Percentiles rank a stretch among this genome's conserved stretches.
phyloP scores from a whole-genome alignment of 306 rosid genomes.

The Spatholobus suberectus region DNA sequence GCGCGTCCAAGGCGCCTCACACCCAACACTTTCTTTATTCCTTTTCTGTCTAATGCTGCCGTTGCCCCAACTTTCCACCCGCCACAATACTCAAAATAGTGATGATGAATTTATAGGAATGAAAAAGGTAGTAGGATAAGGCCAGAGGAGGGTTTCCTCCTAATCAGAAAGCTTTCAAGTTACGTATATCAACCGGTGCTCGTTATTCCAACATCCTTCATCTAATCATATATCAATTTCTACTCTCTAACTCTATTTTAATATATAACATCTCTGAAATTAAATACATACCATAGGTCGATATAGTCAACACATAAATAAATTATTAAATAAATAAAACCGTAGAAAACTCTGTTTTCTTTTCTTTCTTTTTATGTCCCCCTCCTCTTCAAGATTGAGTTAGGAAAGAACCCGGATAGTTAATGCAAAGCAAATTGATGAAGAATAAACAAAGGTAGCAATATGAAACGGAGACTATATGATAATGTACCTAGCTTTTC shows the following conservation, averaged over 20 bases:
- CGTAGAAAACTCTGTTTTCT: neutral
- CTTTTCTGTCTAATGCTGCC: no score
- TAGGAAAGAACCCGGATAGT: neutral
- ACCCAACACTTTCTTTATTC: no score
- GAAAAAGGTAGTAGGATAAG: no score
- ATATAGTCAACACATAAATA: neutral
- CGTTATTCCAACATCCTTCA: neutral
- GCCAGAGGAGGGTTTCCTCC: no score
- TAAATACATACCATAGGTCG: neutral
- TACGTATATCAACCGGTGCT: conserved; percentile 14
- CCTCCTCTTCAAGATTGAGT: neutral
- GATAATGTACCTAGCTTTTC: conserved; percentile 78
- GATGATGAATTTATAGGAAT: no score
- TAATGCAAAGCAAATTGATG: conserved; percentile 14
- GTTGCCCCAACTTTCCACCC: no score
- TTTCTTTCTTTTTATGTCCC: neutral
- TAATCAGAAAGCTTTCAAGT: neutral
- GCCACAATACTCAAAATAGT: no score
- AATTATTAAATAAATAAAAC: neutral
- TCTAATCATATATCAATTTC: neutral
- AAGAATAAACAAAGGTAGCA: neutral
- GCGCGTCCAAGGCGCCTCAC: no score
- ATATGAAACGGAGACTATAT: conserved; percentile 2
- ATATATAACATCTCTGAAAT: neutral
- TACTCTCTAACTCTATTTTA: conserved; percentile 10